These are phyloP conservation scores for Lactarius hatsudake DNA, from an alignment of 768 basidiomycete species.

Conservation along the genomic window DNA sequence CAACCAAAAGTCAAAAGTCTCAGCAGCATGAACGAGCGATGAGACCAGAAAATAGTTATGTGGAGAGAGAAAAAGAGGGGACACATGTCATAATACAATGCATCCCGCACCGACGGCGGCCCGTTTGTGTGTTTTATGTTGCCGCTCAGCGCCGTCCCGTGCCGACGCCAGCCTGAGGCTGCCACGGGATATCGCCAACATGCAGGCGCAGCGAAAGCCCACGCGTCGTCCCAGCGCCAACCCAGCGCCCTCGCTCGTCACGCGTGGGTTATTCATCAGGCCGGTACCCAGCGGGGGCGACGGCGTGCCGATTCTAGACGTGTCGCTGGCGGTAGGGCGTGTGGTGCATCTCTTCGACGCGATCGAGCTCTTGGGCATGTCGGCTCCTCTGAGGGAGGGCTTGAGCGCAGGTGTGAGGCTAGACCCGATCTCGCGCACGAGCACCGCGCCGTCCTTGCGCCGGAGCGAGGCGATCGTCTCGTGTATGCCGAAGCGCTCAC, in stretches of 20 bases:
- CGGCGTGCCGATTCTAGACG: conserved; percentile 39
- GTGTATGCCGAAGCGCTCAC: conserved; percentile 81
- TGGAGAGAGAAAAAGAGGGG: not conserved
- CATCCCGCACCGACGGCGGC: not conserved
- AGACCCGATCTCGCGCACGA: conserved; percentile 85
- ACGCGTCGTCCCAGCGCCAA: not conserved
- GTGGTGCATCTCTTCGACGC: conserved; percentile 55
- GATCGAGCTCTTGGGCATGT: conserved; percentile 38
- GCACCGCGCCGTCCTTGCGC: conserved; percentile 82
- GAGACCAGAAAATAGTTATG: not conserved
- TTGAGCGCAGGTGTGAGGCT: conserved; percentile 68
- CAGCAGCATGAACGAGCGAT: not conserved
- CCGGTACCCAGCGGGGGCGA: conserved; percentile 30
- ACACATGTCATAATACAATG: conserved; percentile 1
- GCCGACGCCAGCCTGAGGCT: conserved; percentile 31
- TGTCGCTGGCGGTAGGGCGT: conserved; percentile 70
- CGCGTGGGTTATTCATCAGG: conserved; percentile 30
- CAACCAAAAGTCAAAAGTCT: not conserved
- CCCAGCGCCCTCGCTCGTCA: conserved; percentile 37
- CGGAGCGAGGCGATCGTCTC: conserved; percentile 80
- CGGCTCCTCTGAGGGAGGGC: conserved; percentile 41
- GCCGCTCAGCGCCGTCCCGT: conserved; percentile 15
- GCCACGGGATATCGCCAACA: conserved; percentile 65
- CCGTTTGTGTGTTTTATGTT: too few relatives aligned
- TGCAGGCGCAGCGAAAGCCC: conserved; percentile 45